These are phyloP conservation scores for Smittium culicis DNA, from an alignment of 371 early-diverging fungal species.

Conservation along the genomic window DNA sequence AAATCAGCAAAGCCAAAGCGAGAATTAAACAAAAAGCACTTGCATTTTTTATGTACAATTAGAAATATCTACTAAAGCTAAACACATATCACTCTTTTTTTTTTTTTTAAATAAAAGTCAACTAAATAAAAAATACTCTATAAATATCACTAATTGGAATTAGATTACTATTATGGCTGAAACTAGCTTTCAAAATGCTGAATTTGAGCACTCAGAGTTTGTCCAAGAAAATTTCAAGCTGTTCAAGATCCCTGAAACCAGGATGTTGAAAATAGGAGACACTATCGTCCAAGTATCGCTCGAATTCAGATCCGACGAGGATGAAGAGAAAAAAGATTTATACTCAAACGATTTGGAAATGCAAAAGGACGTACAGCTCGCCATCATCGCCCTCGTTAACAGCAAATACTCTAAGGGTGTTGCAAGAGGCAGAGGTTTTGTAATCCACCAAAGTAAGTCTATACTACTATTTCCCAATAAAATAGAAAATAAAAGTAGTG, in stretches of 20 bases:
- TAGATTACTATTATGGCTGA: too few relatives aligned
- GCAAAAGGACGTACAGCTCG: slow-evolving; percentile 10
- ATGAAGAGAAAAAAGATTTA: background rate
- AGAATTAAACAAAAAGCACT: too few relatives aligned
- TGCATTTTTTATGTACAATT: too few relatives aligned
- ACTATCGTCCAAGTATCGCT: slow-evolving; percentile 1
- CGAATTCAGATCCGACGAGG: slow-evolving; percentile 8
- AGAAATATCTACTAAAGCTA: too few relatives aligned
- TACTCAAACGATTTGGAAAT: background rate
- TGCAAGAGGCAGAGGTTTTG: slow-evolving; percentile 9
- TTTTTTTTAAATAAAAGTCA: too few relatives aligned
- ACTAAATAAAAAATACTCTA: too few relatives aligned
- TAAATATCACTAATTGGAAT: too few relatives aligned
- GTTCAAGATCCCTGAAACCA: slow-evolving; percentile 8
- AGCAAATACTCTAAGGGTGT: slow-evolving; percentile 5
- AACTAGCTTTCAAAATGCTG: too few relatives aligned
- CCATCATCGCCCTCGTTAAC: slow-evolving; percentile 3
- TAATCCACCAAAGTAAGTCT: slow-evolving; percentile 4
- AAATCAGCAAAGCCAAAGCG: too few relatives aligned
- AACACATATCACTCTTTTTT: too few relatives aligned
- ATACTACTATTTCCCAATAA: too few relatives aligned
- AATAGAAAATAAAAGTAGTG: too few relatives aligned
- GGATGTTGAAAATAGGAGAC: slow-evolving; percentile 6
- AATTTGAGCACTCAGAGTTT: background rate
- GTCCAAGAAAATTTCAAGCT: background rate